These are phyloP conservation scores for Populus tremula DNA, from an alignment of 345 rosid species.

Conservation along the genomic window DNA sequence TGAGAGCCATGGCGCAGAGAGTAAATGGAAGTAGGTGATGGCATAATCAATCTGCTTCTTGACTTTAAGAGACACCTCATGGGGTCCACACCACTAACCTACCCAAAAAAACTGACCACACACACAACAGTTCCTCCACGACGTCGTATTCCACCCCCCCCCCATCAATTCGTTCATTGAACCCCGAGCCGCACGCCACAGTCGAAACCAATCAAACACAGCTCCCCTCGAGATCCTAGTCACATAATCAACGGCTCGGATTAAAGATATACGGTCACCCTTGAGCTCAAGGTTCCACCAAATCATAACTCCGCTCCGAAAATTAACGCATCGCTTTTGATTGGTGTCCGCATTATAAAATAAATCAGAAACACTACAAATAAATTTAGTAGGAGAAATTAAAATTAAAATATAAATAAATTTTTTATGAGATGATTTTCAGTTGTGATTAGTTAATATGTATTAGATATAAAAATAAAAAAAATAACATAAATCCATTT, in stretches of 20 bases:
- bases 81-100: not conserved
- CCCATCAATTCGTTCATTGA: not conserved
- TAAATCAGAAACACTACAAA: too few relatives aligned
- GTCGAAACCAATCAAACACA: slow-evolving; percentile 9
- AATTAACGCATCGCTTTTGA: too few relatives aligned
- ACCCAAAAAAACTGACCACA: not conserved
- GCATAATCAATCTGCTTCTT: not conserved
- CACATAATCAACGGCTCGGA: slow-evolving; percentile 17
- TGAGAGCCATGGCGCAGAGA: too few relatives aligned
- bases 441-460: too few relatives aligned
- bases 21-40: not conserved
- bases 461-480: too few relatives aligned
- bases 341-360: too few relatives aligned
- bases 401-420: not conserved
- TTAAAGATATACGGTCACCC: not conserved
- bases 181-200: slow-evolving; percentile 18
- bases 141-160: not conserved
- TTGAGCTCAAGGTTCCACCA: not conserved
- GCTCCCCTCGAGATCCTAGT: slow-evolving; percentile 1
- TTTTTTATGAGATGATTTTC: not conserved
- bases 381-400: too few relatives aligned
- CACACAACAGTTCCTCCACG: not conserved
- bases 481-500: too few relatives aligned
- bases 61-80: not conserved
- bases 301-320: too few relatives aligned